Conservation (phyloP, 306 rosid genomes). For the Prinsepia uniflora region DNA sequence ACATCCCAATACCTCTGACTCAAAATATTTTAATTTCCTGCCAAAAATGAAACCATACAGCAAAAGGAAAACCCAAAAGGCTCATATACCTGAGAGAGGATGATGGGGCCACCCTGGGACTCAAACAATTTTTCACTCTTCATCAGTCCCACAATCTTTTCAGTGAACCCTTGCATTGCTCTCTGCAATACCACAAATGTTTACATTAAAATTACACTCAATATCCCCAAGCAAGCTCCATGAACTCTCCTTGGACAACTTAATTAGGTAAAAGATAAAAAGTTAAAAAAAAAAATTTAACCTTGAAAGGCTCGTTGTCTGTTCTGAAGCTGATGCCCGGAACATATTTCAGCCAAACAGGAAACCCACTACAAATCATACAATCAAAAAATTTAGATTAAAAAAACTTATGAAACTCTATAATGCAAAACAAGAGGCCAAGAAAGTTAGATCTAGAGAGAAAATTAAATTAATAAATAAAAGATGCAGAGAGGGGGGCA, state of each 20-base stretch:
- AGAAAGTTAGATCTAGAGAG: slow-evolving; percentile 9
- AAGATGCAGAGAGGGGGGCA: slow-evolving; percentile 1
- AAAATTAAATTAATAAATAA: not conserved
- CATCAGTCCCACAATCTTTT: slow-evolving; percentile 94
- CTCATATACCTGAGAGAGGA: slow-evolving; percentile 81
- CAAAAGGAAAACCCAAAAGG: slow-evolving; percentile 6
- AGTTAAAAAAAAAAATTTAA: slow-evolving; percentile 27
- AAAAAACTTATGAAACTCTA: not conserved
- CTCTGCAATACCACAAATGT: slow-evolving; percentile 50
- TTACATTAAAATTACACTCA: not conserved
- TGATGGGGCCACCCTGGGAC: slow-evolving; percentile 98
- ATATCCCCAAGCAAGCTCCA: not conserved
- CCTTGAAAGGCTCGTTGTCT: slow-evolving; percentile 99
- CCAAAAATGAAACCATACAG: not conserved
- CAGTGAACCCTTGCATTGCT: slow-evolving; percentile 95
- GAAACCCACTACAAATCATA: slow-evolving; percentile 74
- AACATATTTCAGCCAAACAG: slow-evolving; percentile 98
- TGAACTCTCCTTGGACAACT: not conserved
- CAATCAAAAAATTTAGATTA: not conserved
- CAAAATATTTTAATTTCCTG: slow-evolving; percentile 8
- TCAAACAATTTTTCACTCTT: slow-evolving; percentile 79
- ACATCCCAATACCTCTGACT: slow-evolving; percentile 23
- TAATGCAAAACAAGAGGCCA: not conserved
- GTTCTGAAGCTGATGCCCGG: slow-evolving; percentile 98
- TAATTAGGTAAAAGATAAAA: not conserved